Evolutionary conservation across 345 rosid species (phyloP).

Genomic region (Salix arbutifolia): DNA sequence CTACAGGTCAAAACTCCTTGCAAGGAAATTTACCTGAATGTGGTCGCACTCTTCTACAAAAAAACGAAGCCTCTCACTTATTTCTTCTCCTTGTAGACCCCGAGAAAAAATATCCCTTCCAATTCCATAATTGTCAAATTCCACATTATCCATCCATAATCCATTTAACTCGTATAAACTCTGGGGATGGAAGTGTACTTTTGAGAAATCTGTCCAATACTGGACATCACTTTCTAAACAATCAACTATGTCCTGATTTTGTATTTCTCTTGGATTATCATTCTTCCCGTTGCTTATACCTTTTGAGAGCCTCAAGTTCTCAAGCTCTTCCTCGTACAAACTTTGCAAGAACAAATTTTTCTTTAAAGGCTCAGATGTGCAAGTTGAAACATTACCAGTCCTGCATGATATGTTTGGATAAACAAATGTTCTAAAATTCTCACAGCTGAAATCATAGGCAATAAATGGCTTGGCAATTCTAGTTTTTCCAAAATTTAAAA

Average conservation of each 20-base stretch:
- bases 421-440: neutral
- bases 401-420: constrained; percentile 31
- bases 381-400: constrained; percentile 62
- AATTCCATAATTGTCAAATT: constrained; percentile 70
- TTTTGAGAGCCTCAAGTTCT: neutral
- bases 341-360: constrained; percentile 78
- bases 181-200: constrained; percentile 80
- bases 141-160: constrained; percentile 49
- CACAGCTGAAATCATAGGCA: neutral
- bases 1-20: neutral
- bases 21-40: constrained; percentile 53
- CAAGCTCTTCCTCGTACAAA: constrained; percentile 58
- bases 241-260: constrained; percentile 68
- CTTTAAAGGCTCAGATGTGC: constrained; percentile 47
- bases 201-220: constrained; percentile 91
- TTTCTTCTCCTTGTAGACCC: constrained; percentile 66
- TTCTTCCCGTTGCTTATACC: constrained; percentile 23
- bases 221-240: constrained; percentile 59
- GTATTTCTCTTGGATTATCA: constrained; percentile 37
- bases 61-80: constrained; percentile 71
- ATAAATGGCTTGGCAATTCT: no score
- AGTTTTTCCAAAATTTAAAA: no score
- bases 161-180: constrained; percentile 72
- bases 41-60: constrained; percentile 93
- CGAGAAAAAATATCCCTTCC: constrained; percentile 68